Percentiles rank a stretch among this genome's conserved stretches.
These are phyloP conservation scores for Deinandra increscens DNA, from an alignment of 129 eudicot genomes.

Conservation along the genomic window DNA sequence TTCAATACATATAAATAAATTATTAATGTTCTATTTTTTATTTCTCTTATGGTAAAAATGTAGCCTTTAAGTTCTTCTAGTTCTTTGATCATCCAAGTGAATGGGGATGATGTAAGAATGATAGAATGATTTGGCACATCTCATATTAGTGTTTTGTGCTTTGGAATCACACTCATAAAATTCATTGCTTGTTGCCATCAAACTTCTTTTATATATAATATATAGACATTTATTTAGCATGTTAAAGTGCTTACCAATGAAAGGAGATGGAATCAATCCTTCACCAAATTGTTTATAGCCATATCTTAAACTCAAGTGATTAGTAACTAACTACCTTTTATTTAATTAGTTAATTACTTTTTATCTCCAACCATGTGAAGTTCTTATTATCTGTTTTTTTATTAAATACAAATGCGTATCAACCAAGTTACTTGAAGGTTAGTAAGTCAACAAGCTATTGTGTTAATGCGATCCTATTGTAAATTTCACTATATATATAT, in stretches of 20 bases:
- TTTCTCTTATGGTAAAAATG: no score
- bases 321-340: slow-evolving; percentile 21
- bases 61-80: background rate
- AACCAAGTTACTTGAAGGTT: slow-evolving; percentile 12
- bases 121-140: slow-evolving; percentile 30
- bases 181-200: slow-evolving; percentile 33
- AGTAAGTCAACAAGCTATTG: no score
- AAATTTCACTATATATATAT: no score
- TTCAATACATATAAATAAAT: no score
- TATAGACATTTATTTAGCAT: background rate
- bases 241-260: slow-evolving; percentile 21
- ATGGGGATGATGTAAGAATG: no score
- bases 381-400: background rate
- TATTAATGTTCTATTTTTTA: no score
- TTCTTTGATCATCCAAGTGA: background rate
- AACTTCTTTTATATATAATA: slow-evolving; percentile 7
- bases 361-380: slow-evolving; percentile 16
- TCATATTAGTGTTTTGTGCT: background rate
- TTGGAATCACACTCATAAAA: no score
- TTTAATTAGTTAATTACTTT: background rate
- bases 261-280: slow-evolving; percentile 25
- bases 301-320: slow-evolving; percentile 26
- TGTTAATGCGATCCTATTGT: no score
- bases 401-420: slow-evolving; percentile 14
- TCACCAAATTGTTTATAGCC: slow-evolving; percentile 24